These are phyloP conservation scores for Ceratobasidium sp. DNA, from an alignment of 1,284 basidiomycete species.

Conservation along the genomic window DNA sequence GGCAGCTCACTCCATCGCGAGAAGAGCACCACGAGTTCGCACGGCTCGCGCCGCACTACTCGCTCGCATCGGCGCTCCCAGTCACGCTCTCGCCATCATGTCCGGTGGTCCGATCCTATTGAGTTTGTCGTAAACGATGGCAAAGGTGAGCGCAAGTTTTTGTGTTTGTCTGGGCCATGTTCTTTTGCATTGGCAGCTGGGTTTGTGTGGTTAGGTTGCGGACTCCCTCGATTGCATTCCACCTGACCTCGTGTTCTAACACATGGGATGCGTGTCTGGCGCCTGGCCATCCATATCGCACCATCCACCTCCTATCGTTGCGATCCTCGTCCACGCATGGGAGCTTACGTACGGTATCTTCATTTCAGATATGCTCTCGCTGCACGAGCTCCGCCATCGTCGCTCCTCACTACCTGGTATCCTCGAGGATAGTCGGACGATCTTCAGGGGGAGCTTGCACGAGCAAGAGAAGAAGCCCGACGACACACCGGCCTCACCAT, in stretches of 20 bases:
- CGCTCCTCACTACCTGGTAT: conserved; percentile 32
- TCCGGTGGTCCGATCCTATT: conserved; percentile 34
- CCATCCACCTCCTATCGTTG: conserved; percentile 29
- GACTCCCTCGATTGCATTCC: conserved; percentile 13
- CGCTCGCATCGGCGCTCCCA: conserved; percentile 23
- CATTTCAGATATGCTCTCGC: conserved; percentile 27
- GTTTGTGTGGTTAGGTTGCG: conserved; percentile 14
- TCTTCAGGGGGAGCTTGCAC: conserved; percentile 34
- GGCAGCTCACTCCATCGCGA: conserved; percentile 5
- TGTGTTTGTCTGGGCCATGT: conserved; percentile 3
- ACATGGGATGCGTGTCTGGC: conserved; percentile 18
- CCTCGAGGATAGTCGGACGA: conserved; percentile 21
- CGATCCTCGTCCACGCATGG: conserved; percentile 2
- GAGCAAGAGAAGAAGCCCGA: conserved; percentile 28
- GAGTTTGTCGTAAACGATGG: conserved; percentile 36
- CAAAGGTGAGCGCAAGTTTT: conserved; percentile 20
- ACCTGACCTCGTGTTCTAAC: conserved; percentile 27
- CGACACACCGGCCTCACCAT: not conserved
- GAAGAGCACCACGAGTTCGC: conserved; percentile 5
- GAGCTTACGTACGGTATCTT: conserved; percentile 6
- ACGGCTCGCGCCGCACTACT: conserved; percentile 10
- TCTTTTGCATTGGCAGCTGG: conserved; percentile 12
- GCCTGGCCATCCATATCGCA: conserved; percentile 24
- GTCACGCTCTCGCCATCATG: conserved; percentile 29
- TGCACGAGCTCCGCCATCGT: conserved; percentile 31